Base-by-base conservation (phyloP, 345 rosid genomes). In the Gossypium bickii region DNA sequence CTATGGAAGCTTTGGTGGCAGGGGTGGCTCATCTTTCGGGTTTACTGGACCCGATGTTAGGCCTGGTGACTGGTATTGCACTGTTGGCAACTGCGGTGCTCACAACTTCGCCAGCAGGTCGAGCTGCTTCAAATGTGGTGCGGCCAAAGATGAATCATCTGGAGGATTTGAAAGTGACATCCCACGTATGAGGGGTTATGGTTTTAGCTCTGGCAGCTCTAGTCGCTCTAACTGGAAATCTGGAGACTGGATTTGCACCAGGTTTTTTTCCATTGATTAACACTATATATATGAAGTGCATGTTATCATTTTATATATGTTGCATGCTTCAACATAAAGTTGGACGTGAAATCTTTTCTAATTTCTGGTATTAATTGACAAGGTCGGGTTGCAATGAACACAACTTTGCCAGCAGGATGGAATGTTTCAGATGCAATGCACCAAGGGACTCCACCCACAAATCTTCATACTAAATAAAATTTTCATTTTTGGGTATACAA, bases 341-440 rank as follows among this genome's bases (percentile, higher is more conserved):
- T 69, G 60, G 17, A 53, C 61, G 48, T 52, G 17, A 52, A 34
- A 34, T 34, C 1, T 34, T 34, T 5, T 34, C 41, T 34, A 34
- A 34, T 34, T 34, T 34, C 41, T 34, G 41, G 7, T 34, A 34
- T 34, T 34, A 34, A 5, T 34, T 34, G 41, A 34, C 12, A 22
- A 92, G 98, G 87, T 17, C 84, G 65, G 97, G 93, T 6, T 94
- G 97, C 83, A 89, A 92, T 24, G 93, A 88, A 78, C 98, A 94
- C 76, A 94, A 94, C 84, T 94, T 92, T 44, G 98, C 98, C 11
- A 94, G 92, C 82, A 84, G 98, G 77, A 92, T 76, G 73, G 95
- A 94, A 78, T 92, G 98, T 70, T 94, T 90, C 82, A 83, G 89
- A 76, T 94, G 98, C 92, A 90, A 86, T 80, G 95, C 97, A 2